phyloP scores from a whole-genome alignment of 257 asterid species.

The Solanum bukasovii region DNA sequence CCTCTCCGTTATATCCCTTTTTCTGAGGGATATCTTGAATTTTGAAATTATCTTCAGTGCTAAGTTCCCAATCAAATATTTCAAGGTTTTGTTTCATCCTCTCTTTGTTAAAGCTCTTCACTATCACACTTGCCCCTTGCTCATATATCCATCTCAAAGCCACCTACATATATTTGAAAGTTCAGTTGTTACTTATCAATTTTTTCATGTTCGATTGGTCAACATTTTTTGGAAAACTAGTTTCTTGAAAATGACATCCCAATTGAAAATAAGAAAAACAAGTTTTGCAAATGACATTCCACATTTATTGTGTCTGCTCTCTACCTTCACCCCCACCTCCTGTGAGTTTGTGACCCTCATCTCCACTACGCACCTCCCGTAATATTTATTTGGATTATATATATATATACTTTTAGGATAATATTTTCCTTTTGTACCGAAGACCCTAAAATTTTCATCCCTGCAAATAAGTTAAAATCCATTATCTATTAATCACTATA shows the following conservation, averaged over 20 bases:
- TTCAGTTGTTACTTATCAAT: not conserved
- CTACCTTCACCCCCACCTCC: not conserved
- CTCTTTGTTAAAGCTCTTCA: constrained; percentile 27
- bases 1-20: not conserved
- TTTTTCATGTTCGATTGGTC: not conserved
- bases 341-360: not conserved
- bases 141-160: constrained; percentile 32
- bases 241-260: not conserved
- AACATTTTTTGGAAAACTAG: not conserved
- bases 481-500: too few relatives aligned
- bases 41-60: not conserved
- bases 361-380: not conserved
- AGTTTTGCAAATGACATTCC: not conserved
- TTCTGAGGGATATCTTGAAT: not conserved
- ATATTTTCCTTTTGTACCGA: not conserved
- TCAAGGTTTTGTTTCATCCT: constrained; percentile 27
- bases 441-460: not conserved
- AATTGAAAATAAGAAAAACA: not conserved
- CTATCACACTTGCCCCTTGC: constrained; percentile 14
- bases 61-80: constrained; percentile 18
- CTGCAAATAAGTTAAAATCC: not conserved
- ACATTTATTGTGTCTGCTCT: not conserved
- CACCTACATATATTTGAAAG: constrained; percentile 3
- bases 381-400: not conserved
- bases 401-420: too few relatives aligned